Evolutionary conservation across 208 protist species (phyloP), one percentile per base, ranked within the genome.

Genomic region (Trypanosoma conorhini): DNA sequence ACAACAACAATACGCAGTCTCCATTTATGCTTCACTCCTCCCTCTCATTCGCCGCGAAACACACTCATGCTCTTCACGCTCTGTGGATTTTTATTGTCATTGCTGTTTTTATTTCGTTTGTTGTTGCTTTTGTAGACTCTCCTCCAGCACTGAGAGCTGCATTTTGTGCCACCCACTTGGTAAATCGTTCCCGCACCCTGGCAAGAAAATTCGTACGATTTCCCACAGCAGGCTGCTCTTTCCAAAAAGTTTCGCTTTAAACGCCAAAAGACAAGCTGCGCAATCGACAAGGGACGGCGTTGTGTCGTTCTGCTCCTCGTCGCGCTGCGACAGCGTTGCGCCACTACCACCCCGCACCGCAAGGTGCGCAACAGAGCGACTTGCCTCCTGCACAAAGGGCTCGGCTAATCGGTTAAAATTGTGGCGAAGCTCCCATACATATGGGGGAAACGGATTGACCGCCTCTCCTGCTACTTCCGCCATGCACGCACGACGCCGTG

Each of bases 261-360:
- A 54, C 22, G 72, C 72, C 35, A 77, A 30, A 19, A 77, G n/a
- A 52, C 72, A 77, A 26, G 59, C 65, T 17, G 59, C 62, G n/a
- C 70, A 22, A 35, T 76, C 63, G 8, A 66, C 33, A n/a, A 66
- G 35, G 30, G 63, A 70, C 22, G 30, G 63, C 15, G 42, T 59
- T 1, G 21, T 40, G 21, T 26, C 1, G 19, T 42, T 51, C 8
- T 51, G 15, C 33, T 19, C 46, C 8, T 12, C 9, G 50, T 42
- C 42, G 19, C 44, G 33, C 38, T 54, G 33, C 5, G 33, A 28
- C 3, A 71, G n/a, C 17, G 50, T 21, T 42, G 62, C 46, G 28
- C 66, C 70, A 9, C 68, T 62, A 19, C 7, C 10, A 21, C 35
- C 7, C 21, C n/a, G 3, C 44, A 26, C 3, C 7, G 55, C 44